Base-by-base conservation (phyloP, 192 early-diverging fungal species). In the Entophlyctis helioformis region DNA sequence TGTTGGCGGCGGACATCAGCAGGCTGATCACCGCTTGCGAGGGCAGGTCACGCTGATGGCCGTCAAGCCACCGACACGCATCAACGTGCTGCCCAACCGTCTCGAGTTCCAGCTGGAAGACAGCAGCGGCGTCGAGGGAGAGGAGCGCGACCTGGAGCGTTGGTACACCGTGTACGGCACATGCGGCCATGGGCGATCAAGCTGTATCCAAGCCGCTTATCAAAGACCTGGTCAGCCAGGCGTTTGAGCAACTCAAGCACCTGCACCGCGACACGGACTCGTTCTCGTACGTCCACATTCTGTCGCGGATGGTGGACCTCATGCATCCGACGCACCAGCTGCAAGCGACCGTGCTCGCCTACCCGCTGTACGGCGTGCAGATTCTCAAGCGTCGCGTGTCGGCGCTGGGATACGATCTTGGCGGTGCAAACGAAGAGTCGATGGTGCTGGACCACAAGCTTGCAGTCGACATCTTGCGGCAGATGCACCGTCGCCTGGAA, bases 321-420 rank as follows among this genome's bases (percentile, higher is more conserved):
- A 59, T 63, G 0, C 67, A 76, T 49, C 73, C 73, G 1, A 44
- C 62, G 3, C 73, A 76, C 44, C 54, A 53, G 33, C 54, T 76
- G 21, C 66, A 54, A 35, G 57, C 62, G 0, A 36, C 48, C 3
- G 54, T 70, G 22, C 49, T 76, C 23, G 64, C 67, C 5, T 66
- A 60, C 51, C 69, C 69, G 1, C 26, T 59, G 15, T 54, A 59
- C 23, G 67, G 52, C 0, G 48, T 44, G 8, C 36, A 37, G 12
- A 54, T 76, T 18, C 31, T 76, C 15, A 68, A 67, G 36, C 44
- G 57, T 36, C 51, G 65, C 22, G 40, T 72, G 8, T 19, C 43
- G 1, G 12, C 49, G 19, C 57, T 76, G n/a, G n/a, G n/a, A n/a
- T n/a, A n/a, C n/a, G 53, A 66, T 22, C 39, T 66, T 26, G 54